Evolutionary conservation across 768 basidiomycete genomes (phyloP).

Genomic region (Tremella yokohamensis): DNA sequence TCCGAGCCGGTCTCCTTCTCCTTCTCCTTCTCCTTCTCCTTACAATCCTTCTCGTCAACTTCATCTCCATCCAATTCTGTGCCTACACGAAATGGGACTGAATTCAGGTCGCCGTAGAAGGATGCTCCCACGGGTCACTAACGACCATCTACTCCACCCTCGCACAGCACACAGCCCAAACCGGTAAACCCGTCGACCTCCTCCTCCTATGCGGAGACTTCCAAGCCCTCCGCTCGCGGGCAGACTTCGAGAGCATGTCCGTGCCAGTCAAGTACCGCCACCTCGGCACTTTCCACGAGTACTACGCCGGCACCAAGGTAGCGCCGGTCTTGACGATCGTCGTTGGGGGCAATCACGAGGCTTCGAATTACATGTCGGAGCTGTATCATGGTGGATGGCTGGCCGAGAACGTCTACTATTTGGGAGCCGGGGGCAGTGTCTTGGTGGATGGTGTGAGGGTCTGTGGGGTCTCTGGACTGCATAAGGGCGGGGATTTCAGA

Average conservation of each 20-base stretch:
- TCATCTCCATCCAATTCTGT: too few species aligned
- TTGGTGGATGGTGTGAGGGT: conserved; percentile 83
- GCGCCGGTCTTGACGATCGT: conserved; percentile 87
- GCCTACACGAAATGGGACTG: too few species aligned
- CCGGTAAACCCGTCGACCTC: conserved; percentile 70
- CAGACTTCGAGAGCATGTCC: conserved; percentile 84
- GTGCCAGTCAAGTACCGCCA: conserved; percentile 83
- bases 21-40: too few species aligned
- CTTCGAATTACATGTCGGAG: conserved; percentile 95
- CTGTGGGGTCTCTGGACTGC: conserved; percentile 88
- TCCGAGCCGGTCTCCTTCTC: too few species aligned
- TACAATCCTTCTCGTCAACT: too few species aligned
- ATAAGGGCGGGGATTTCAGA: conserved; percentile 69
- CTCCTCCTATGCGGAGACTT: conserved; percentile 96
- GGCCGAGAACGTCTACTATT: conserved; percentile 92
- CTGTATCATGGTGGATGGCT: conserved; percentile 98
- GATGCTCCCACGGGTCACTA: conserved; percentile 80
- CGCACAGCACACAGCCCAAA: conserved; percentile 59
- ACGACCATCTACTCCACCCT: conserved; percentile 71
- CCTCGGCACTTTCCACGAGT: conserved; percentile 77
- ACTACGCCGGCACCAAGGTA: conserved; percentile 76
- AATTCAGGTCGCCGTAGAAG: conserved; percentile 76
- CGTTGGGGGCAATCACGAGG: conserved; percentile 94
- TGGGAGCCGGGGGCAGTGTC: conserved; percentile 85
- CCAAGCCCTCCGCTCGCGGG: conserved; percentile 73